phyloP scores from a whole-genome alignment of 352 stramenopile genomes.

The Phytopythium helicoides region DNA sequence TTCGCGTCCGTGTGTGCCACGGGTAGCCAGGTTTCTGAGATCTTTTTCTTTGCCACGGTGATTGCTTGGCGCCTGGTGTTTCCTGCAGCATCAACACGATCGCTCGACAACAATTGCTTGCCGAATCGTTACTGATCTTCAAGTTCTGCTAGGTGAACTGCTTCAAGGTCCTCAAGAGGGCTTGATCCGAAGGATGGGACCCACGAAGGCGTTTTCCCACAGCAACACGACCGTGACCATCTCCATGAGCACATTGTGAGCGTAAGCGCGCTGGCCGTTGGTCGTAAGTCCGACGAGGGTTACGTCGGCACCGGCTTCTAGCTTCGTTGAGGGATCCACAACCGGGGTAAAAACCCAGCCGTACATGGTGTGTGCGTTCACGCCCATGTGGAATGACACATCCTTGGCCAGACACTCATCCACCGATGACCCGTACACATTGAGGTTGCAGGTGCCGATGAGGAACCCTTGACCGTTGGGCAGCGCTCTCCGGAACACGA shows the following conservation, averaged over 20 bases:
- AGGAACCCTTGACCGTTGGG: slow-evolving; percentile 7
- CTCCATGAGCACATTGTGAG: slow-evolving; percentile 32
- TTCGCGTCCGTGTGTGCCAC: too few relatives aligned
- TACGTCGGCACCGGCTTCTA: slow-evolving; percentile 16
- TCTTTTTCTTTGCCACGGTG: too few relatives aligned
- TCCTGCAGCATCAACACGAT: too few relatives aligned
- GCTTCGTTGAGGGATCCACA: neutral
- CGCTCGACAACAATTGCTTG: slow-evolving; percentile 6
- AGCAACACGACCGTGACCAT: slow-evolving; percentile 29
- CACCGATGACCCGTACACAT: slow-evolving; percentile 17
- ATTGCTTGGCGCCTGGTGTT: too few relatives aligned
- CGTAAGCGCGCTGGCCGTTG: slow-evolving; percentile 24
- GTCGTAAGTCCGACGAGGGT: slow-evolving; percentile 23
- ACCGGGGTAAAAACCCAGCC: slow-evolving; percentile 17
- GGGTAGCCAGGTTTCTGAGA: too few relatives aligned
- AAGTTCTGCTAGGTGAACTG: too few relatives aligned
- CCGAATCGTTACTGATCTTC: neutral
- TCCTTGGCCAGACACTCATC: slow-evolving; percentile 20
- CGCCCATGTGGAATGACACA: slow-evolving; percentile 10
- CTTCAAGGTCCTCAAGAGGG: too few relatives aligned
- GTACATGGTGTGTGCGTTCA: slow-evolving; percentile 25
- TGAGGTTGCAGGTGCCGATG: slow-evolving; percentile 25
- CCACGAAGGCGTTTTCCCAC: slow-evolving; percentile 26
- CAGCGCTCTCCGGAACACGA: slow-evolving; percentile 13
- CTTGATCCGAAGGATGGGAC: slow-evolving; percentile 11